These are phyloP conservation scores for Phytophthora pini DNA, from an alignment of 352 stramenopile genomes.

Conservation along the genomic window DNA sequence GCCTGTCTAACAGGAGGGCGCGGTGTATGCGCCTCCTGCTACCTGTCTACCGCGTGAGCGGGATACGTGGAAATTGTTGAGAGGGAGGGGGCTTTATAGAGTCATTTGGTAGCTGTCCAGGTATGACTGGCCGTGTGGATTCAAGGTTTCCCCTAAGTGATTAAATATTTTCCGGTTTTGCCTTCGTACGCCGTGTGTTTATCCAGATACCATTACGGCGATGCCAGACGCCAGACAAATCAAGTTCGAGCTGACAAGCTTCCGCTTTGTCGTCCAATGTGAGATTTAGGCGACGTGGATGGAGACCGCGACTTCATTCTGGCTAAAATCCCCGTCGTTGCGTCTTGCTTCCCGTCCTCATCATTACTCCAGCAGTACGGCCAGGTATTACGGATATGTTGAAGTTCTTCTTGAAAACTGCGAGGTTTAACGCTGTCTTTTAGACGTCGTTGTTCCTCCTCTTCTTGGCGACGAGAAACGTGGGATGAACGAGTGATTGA, in stretches of 20 bases:
- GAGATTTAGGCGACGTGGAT: conserved; percentile 9
- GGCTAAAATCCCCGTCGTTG: conserved; percentile 1
- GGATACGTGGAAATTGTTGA: conserved; percentile 36
- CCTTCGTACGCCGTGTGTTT: conserved; percentile 1
- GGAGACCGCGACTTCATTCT: conserved; percentile 11
- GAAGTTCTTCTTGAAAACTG: conserved; percentile 56
- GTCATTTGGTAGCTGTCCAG: conserved; percentile 19
- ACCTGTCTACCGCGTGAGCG: conserved; percentile 26
- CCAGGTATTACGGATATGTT: conserved; percentile 72
- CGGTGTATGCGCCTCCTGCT: conserved; percentile 25
- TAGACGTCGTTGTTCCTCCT: conserved; percentile 30
- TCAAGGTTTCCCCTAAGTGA: conserved; percentile 33
- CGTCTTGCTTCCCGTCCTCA: conserved; percentile 18
- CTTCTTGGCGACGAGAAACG: conserved; percentile 47
- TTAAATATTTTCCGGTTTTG: conserved; percentile 47
- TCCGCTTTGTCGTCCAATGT: conserved; percentile 4
- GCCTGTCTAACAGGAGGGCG: conserved; percentile 19
- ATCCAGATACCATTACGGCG: too few species aligned
- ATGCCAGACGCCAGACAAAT: conserved; percentile 9
- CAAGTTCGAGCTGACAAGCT: conserved; percentile 30
- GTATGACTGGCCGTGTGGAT: conserved; percentile 28
- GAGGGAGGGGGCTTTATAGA: conserved; percentile 11
- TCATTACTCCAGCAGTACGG: conserved; percentile 64
- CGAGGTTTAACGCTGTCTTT: conserved; percentile 8
- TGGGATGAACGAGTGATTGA: conserved; percentile 65